A percentile compares a stretch with the other conserved stretches of the same genome.
Evolutionary conservation across 345 rosid genomes (phyloP).

Genomic region (Arabis hirsuta): DNA sequence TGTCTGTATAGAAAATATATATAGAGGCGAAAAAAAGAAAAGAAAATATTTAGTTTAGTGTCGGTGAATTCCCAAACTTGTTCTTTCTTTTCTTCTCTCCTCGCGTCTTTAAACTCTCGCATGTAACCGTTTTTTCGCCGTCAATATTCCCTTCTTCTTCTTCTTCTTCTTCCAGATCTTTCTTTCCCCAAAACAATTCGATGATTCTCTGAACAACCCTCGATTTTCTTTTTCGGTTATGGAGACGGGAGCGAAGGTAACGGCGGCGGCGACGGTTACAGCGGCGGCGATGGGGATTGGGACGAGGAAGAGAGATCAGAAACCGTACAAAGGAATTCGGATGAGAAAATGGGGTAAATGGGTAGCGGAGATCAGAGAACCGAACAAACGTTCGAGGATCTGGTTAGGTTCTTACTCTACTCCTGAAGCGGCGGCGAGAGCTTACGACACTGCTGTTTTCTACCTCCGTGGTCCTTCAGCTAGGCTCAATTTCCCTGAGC

Average conservation of each 20-base stretch:
- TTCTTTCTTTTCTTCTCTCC: slow-evolving; percentile 20
- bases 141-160: background rate
- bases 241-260: slow-evolving; percentile 47
- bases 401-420: slow-evolving; percentile 98
- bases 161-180: no score
- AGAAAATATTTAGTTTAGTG: background rate
- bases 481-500: slow-evolving; percentile 88
- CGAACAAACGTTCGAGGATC: slow-evolving; percentile 91
- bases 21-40: background rate
- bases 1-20: slow-evolving; percentile 14
- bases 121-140: slow-evolving; percentile 34
- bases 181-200: background rate
- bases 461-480: slow-evolving; percentile 94
- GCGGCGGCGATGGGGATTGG: slow-evolving; percentile 37
- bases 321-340: slow-evolving; percentile 86
- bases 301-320: slow-evolving; percentile 51
- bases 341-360: slow-evolving; percentile 99
- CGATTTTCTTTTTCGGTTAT: background rate
- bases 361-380: slow-evolving; percentile 99
- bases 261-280: slow-evolving; percentile 32
- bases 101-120: slow-evolving; percentile 33
- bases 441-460: slow-evolving; percentile 94
- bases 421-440: slow-evolving; percentile 93
- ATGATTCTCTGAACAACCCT: slow-evolving; percentile 3
- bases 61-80: slow-evolving; percentile 38